Evolutionary conservation across 306 rosid species (phyloP), one percentile per base, ranked within the genome.

Genomic region (Alnus rubra): DNA sequence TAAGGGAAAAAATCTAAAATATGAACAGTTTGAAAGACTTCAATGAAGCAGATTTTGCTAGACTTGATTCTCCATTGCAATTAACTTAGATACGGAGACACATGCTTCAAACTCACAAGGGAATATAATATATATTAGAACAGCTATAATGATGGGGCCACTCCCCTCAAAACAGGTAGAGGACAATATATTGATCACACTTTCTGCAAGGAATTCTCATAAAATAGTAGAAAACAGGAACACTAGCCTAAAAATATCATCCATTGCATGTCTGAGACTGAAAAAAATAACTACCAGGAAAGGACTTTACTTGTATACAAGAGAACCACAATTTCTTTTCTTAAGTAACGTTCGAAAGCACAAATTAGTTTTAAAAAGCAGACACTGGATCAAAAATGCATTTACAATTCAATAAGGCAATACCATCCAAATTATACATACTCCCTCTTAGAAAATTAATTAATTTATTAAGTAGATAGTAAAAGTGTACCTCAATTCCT

Each of bases 401-500:
- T 18, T 42, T 18, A 39, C 48, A 39, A 63, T 60, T 63, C 9
- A 7, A 13, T 67, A 18, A 14, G 16, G 49, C 5, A 67, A 8
- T 67, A 67, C 19, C 50, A 3, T 67, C 50, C 72, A 67, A 10
- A 67, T 39, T 18, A 37, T 16, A 18, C 51, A 67, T 18, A 42
- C 72, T 42, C 72, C 72, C 72, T 35, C 23, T 42, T 37, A 12
- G 30, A 67, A 42, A 67, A 67, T n/a, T 42, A 67, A 16, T 39
- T 37, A 18, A 74, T 64, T 15, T 7, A 64, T 28, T 33, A 70
- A 45, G 35, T 30, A 28, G 50, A 74, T 42, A 51, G 35, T n/a
- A 31, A 47, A 58, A 78, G 49, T 69, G 72, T 78, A 94, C 98
- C 97, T 94, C 97, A 71, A 94, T 88, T 70, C 98, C 97, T 79